Conservation (phyloP, 805 yeast genomes). For the Ogataea paradorogensis region DNA sequence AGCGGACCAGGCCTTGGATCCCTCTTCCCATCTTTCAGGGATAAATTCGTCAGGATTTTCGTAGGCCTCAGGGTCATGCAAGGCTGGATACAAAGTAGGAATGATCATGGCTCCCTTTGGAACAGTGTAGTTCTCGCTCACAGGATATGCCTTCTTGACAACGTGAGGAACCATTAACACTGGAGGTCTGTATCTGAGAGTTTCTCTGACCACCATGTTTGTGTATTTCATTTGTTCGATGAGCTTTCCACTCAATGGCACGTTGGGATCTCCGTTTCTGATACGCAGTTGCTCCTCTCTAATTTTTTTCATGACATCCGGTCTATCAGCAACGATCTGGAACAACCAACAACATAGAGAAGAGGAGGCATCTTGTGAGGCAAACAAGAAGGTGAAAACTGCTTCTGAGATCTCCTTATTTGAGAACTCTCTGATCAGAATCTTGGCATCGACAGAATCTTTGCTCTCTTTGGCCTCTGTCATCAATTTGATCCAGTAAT, state of each 20-base stretch:
- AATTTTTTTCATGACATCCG: slow-evolving; percentile 80
- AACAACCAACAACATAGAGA: slow-evolving; percentile 97
- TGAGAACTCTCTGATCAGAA: slow-evolving; percentile 75
- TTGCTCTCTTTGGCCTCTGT: slow-evolving; percentile 53
- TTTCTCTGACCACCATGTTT: slow-evolving; percentile 84
- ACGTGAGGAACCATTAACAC: slow-evolving; percentile 98
- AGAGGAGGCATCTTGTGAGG: slow-evolving; percentile 97
- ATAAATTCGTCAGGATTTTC: slow-evolving; percentile 91
- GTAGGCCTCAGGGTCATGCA: slow-evolving; percentile 96
- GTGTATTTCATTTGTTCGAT: slow-evolving; percentile 89
- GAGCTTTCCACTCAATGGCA: slow-evolving; percentile 62
- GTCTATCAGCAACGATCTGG: slow-evolving; percentile 94
- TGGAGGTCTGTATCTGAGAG: slow-evolving; percentile 94
- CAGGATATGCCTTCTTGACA: slow-evolving; percentile 82
- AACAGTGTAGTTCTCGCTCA: slow-evolving; percentile 78
- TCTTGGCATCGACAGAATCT: slow-evolving; percentile 51
- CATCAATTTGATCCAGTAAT: slow-evolving; percentile 91
- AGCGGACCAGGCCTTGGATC: slow-evolving; percentile 69
- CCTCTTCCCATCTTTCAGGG: slow-evolving; percentile 93
- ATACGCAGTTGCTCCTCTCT: slow-evolving; percentile 89
- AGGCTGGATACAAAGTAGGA: slow-evolving; percentile 92
- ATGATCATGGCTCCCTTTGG: slow-evolving; percentile 98
- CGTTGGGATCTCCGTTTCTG: slow-evolving; percentile 70
- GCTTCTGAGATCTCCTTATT: slow-evolving; percentile 95
- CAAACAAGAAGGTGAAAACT: slow-evolving; percentile 92